Conservation (phyloP, 176 grass and related monocot species). For the Puccinellia tenuiflora region DNA sequence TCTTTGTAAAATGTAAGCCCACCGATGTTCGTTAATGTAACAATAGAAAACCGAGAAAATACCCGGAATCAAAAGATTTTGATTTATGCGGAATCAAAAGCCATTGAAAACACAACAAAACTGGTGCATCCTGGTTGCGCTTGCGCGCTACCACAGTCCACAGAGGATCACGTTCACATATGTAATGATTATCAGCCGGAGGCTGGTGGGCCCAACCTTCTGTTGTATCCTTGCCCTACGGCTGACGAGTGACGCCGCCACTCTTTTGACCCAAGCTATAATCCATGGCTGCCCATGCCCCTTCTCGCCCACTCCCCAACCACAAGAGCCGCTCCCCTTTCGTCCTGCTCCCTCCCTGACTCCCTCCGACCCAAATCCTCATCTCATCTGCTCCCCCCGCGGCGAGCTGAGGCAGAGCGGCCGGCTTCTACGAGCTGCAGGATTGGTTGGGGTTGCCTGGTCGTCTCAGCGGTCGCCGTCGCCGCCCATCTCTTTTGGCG, state of each 20-base stretch:
- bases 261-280: conserved; percentile 27
- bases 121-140: neutral
- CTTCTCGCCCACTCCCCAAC: neutral
- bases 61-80: neutral
- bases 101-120: neutral
- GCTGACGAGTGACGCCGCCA: neutral
- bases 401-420: neutral
- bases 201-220: neutral
- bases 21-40: no score
- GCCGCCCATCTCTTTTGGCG: conserved; percentile 30
- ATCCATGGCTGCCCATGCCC: neutral
- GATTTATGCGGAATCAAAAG: no score
- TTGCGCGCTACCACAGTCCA: neutral
- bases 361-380: neutral
- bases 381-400: neutral
- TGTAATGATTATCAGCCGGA: neutral
- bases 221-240: neutral
- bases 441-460: conserved; percentile 8
- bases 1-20: no score
- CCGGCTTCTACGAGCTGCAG: neutral
- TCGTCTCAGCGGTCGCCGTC: conserved; percentile 35
- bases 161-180: neutral
- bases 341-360: neutral
- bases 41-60: neutral
- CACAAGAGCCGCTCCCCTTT: neutral